A percentile compares a stretch with the other conserved stretches of the same genome.
phyloP scores from a whole-genome alignment of 495 filamentous ascomycete species.

The Bathelium albidoporum region DNA sequence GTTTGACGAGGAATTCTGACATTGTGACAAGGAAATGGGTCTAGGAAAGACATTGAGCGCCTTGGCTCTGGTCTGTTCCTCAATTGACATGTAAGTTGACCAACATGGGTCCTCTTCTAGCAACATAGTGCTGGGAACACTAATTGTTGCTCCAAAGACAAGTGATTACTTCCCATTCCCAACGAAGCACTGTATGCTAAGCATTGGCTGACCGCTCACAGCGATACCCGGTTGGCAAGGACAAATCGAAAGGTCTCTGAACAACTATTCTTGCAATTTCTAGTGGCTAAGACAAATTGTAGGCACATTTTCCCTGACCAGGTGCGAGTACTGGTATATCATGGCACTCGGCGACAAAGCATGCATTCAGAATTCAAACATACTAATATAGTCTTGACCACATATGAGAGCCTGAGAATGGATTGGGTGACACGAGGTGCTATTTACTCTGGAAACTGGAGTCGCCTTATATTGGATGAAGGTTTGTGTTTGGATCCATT shows the following conservation, averaged over 20 bases:
- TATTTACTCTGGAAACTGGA: conserved; percentile 72
- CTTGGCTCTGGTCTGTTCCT: conserved; percentile 61
- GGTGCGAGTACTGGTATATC: conserved; percentile 40
- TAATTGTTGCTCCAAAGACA: conserved; percentile 23
- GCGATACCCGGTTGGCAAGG: conserved; percentile 13
- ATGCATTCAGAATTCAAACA: conserved; percentile 55
- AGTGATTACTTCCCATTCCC: conserved; percentile 8
- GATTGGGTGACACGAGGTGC: conserved; percentile 42
- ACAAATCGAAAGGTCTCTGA: conserved; percentile 12
- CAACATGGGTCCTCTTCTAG: not conserved
- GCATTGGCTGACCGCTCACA: conserved; percentile 5
- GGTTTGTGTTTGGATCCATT: conserved; percentile 2
- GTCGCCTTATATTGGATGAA: conserved; percentile 91
- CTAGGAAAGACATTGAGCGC: conserved; percentile 93
- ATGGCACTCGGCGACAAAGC: conserved; percentile 62
- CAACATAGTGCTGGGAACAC: conserved; percentile 5
- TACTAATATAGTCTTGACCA: conserved; percentile 81
- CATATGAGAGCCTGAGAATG: conserved; percentile 73
- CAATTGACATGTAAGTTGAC: conserved; percentile 36
- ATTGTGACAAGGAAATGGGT: conserved; percentile 55
- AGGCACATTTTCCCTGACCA: not conserved
- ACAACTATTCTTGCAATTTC: not conserved
- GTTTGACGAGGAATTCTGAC: not conserved
- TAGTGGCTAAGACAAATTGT: not conserved
- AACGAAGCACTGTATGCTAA: not conserved